A percentile compares a stretch with the other conserved stretches of the same genome.
phyloP scores from a whole-genome alignment of 2,329 filamentous ascomycete species.

The Colletotrichum sp. region DNA sequence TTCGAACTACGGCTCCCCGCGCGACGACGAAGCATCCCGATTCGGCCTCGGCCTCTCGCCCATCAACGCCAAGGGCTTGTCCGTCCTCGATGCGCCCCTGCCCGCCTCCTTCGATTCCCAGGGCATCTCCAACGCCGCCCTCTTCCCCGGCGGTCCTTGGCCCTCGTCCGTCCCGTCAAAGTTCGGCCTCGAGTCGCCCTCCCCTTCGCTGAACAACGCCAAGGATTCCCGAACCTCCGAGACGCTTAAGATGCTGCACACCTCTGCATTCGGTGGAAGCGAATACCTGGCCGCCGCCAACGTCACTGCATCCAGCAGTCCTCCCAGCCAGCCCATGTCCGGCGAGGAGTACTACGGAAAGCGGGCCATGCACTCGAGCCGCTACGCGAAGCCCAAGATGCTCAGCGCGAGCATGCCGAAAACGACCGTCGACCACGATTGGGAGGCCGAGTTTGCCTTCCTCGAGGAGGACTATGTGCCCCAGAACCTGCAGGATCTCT shows the following conservation, averaged over 20 bases:
- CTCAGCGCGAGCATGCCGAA: constrained; percentile 72
- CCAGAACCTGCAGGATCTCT: constrained; percentile 67
- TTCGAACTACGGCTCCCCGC: constrained; percentile 81
- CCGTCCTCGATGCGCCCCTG: constrained; percentile 89
- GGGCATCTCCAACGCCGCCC: constrained; percentile 88
- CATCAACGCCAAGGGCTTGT: constrained; percentile 72
- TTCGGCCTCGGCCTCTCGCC: constrained; percentile 81
- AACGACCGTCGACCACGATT: constrained; percentile 67
- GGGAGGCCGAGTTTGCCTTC: constrained; percentile 75
- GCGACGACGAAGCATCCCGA: constrained; percentile 64
- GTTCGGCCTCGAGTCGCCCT: constrained; percentile 87
- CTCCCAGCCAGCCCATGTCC: constrained; percentile 55
- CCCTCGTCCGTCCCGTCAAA: constrained; percentile 92
- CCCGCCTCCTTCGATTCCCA: constrained; percentile 97
- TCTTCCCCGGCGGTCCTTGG: constrained; percentile 79
- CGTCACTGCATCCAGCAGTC: constrained; percentile 41
- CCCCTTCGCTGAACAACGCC: constrained; percentile 70
- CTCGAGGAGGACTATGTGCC: constrained; percentile 87
- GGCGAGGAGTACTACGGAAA: constrained; percentile 70
- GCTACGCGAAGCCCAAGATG: constrained; percentile 70
- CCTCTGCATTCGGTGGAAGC: constrained; percentile 70
- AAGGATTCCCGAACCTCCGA: constrained; percentile 67
- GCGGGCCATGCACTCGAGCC: constrained; percentile 73
- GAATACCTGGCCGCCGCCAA: constrained; percentile 63
- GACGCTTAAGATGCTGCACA: constrained; percentile 67